Evolutionary conservation across 495 filamentous ascomycete species (phyloP).

Genomic region (Penicillium robsamsonii): DNA sequence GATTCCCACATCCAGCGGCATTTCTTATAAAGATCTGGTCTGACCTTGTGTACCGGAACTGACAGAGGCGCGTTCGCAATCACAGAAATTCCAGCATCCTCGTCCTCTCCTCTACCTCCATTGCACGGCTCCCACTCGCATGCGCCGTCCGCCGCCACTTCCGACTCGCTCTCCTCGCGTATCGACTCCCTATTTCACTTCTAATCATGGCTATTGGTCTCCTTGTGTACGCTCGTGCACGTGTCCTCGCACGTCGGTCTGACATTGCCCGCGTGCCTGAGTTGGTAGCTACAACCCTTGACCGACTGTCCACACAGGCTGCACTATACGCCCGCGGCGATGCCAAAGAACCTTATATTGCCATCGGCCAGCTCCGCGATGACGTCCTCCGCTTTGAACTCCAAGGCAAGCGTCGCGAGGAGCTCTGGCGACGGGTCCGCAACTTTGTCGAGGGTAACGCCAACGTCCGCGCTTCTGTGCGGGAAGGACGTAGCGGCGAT

Average conservation of each 20-base stretch:
- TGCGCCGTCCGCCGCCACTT: constrained; percentile 88
- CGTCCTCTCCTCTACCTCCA: constrained; percentile 68
- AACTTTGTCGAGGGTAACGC: constrained; percentile 87
- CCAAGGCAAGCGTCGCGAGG: constrained; percentile 65
- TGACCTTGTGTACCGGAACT: constrained; percentile 57
- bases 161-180: constrained; percentile 86
- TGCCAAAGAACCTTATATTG: constrained; percentile 70
- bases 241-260: constrained; percentile 55
- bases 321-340: constrained; percentile 67
- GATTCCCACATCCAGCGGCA: constrained; percentile 20
- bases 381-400: constrained; percentile 86
- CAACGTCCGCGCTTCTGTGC: constrained; percentile 81
- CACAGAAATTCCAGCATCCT: constrained; percentile 61
- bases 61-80: constrained; percentile 70
- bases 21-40: constrained; percentile 39
- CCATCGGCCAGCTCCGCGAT: constrained; percentile 84
- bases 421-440: constrained; percentile 77
- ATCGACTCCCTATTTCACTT: constrained; percentile 89
- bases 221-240: constrained; percentile 56
- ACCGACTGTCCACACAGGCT: constrained; percentile 78
- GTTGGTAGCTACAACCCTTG: constrained; percentile 76
- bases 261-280: constrained; percentile 69
- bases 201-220: constrained; percentile 52
- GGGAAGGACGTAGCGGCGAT: constrained; percentile 81
- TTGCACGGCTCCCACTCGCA: constrained; percentile 81